Evolutionary conservation across 352 stramenopile genomes (phyloP), one percentile per base, ranked within the genome.

Genomic region (Globisporangium alternatum): DNA sequence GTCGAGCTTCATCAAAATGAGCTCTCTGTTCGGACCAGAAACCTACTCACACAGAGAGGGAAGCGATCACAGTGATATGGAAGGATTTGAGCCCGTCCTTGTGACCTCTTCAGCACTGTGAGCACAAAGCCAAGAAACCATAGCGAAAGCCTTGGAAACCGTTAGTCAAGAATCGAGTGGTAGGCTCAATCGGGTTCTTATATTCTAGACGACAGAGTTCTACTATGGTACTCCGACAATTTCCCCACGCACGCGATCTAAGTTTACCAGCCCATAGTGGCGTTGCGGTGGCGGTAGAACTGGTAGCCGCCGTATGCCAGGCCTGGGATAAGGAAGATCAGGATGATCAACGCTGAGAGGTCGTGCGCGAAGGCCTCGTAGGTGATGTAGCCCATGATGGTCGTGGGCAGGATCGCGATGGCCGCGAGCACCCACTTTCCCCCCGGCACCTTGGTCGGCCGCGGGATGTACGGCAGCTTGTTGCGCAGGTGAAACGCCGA

Each of bases 401-500:
- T 64, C 0, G 59, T 70, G 3, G 80, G 81, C 15, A 78, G 44
- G 2, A 85, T 52, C 5, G 75, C 69, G 6, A 86, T 60, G 5
- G 68, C 19, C 28, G 56, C 65, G 6, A 91, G 64, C 56, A 76
- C 57, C 22, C 59, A 67, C 13, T 71, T 60, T 48, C 80, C 79
- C 5, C 80, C 78, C 21, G 80, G 78, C 0, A 88, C 72, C 56
- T 78, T 79, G 31, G 71, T 88, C 0, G 87, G 86, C 2, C 89
- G 80, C 33, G 77, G 65, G 64, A 96, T 83, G 69, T 90, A 87
- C 9, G 81, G 81, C 54, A 87, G 61, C 49, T 74, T 81, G 6
- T 85, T 62, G 4, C 96, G 86, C 8, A 98, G 75, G 33, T 93
- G 86, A 54, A 98, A 77, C 72, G 96, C 89, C 0, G 95, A 84